These are phyloP conservation scores for Farysia itapuensis DNA, from an alignment of 1,284 basidiomycete genomes.

Conservation along the genomic window DNA sequence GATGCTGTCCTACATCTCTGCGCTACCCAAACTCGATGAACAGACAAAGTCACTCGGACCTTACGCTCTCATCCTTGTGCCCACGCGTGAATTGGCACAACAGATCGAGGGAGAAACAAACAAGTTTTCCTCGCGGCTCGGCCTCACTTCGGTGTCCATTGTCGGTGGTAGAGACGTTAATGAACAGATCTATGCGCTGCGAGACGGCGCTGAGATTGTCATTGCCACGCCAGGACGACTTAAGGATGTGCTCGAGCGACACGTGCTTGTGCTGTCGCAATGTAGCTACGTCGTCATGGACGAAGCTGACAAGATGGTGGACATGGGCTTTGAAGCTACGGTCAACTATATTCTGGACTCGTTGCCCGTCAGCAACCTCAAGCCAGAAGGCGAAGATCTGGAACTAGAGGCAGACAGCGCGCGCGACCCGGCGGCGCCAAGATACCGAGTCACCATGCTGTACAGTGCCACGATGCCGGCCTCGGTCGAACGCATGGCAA, in stretches of 20 bases:
- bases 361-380: slow-evolving; percentile 80
- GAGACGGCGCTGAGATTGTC: slow-evolving; percentile 94
- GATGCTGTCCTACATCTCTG: slow-evolving; percentile 90
- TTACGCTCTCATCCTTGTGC: slow-evolving; percentile 88
- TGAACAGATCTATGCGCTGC: slow-evolving; percentile 93
- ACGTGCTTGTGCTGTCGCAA: slow-evolving; percentile 90
- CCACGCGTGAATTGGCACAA: slow-evolving; percentile 94
- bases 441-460: slow-evolving; percentile 66
- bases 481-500: slow-evolving; percentile 86
- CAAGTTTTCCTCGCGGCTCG: slow-evolving; percentile 84
- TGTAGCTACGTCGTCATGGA: slow-evolving; percentile 99
- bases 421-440: slow-evolving; percentile 34
- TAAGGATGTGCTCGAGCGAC: slow-evolving; percentile 94
- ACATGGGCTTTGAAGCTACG: slow-evolving; percentile 92
- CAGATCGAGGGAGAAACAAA: slow-evolving; percentile 91
- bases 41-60: slow-evolving; percentile 91
- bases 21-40: slow-evolving; percentile 80
- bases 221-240: slow-evolving; percentile 97
- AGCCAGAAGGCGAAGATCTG: slow-evolving; percentile 68
- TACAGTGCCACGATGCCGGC: slow-evolving; percentile 99
- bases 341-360: slow-evolving; percentile 93
- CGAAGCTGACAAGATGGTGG: slow-evolving; percentile 98
- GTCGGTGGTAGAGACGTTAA: slow-evolving; percentile 91
- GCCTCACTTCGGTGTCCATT: slow-evolving; percentile 91
- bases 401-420: slow-evolving; percentile 52